A percentile compares a stretch with the other conserved stretches of the same genome.
phyloP scores from a whole-genome alignment of 306 rosid species.

The Rosa rugosa region DNA sequence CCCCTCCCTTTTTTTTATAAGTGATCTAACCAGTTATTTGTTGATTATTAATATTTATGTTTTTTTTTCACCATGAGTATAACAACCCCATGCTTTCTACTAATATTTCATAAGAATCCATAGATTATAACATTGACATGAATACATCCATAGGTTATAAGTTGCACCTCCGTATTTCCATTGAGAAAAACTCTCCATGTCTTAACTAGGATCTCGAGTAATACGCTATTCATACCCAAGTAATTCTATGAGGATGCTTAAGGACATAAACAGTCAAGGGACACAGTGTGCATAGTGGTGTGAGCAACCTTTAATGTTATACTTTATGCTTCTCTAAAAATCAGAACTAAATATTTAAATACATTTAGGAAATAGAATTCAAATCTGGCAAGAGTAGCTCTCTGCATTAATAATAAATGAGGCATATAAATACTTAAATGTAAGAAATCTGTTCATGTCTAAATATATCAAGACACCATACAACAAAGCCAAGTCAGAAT shows the following conservation, averaged over 20 bases:
- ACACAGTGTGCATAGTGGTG: background rate
- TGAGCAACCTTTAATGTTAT: background rate
- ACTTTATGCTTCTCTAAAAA: background rate
- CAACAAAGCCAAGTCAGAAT: slow-evolving; percentile 33
- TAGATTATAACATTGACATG: background rate
- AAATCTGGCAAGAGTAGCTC: background rate
- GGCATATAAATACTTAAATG: background rate
- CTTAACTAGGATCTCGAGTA: background rate
- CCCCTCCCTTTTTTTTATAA: background rate
- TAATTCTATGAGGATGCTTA: background rate
- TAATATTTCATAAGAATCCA: background rate
- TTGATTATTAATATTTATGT: background rate
- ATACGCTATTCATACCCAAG: background rate
- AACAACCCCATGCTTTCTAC: background rate
- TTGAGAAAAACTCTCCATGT: background rate
- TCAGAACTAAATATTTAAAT: background rate
- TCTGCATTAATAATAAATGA: background rate
- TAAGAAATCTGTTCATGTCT: background rate
- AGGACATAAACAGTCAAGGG: background rate
- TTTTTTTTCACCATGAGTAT: background rate
- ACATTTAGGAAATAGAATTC: background rate
- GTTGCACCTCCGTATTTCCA: background rate
- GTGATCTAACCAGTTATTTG: background rate
- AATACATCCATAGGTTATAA: background rate
- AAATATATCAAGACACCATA: background rate